Conservation (phyloP, 164 flowering plant species). For the Vitis riparia region DNA sequence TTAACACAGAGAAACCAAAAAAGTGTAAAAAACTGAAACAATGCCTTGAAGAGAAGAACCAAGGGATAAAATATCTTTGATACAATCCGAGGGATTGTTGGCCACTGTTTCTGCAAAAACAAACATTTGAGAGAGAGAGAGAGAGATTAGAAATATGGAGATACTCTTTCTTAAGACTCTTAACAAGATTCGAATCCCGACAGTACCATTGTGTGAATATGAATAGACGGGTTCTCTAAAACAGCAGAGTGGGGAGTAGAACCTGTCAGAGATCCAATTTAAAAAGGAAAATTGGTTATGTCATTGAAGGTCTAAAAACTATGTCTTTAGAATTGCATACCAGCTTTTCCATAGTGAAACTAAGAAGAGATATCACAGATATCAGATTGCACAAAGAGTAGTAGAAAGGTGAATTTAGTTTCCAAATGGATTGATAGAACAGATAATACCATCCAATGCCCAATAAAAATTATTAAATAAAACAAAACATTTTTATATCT, state of each 20-base stretch:
- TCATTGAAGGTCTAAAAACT: not conserved
- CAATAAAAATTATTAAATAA: too few species aligned
- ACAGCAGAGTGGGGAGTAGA: conserved; percentile 78
- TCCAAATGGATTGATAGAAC: too few species aligned
- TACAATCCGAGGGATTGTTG: conserved; percentile 34
- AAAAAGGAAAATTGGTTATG: too few species aligned
- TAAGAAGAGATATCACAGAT: too few species aligned
- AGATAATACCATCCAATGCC: too few species aligned
- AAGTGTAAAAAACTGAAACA: conserved; percentile 74
- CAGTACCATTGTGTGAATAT: conserved; percentile 81
- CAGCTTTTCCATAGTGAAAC: too few species aligned
- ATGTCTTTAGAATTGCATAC: not conserved
- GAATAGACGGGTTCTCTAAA: conserved; percentile 59
- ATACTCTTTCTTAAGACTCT: not conserved
- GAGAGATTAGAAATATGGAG: not conserved
- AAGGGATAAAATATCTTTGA: conserved; percentile 58
- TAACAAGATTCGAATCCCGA: not conserved
- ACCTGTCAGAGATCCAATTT: conserved; percentile 38
- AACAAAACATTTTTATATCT: too few species aligned
- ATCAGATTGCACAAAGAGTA: too few species aligned
- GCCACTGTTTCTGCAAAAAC: conserved; percentile 62
- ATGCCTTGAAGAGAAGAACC: conserved; percentile 71
- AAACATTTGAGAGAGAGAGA: not conserved
- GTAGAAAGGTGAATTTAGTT: too few species aligned
- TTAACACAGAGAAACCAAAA: conserved; percentile 80